Evolutionary conservation across 805 yeast species (phyloP), one percentile per base, ranked within the genome.

Genomic region (Yamadazyma phyllophila): DNA sequence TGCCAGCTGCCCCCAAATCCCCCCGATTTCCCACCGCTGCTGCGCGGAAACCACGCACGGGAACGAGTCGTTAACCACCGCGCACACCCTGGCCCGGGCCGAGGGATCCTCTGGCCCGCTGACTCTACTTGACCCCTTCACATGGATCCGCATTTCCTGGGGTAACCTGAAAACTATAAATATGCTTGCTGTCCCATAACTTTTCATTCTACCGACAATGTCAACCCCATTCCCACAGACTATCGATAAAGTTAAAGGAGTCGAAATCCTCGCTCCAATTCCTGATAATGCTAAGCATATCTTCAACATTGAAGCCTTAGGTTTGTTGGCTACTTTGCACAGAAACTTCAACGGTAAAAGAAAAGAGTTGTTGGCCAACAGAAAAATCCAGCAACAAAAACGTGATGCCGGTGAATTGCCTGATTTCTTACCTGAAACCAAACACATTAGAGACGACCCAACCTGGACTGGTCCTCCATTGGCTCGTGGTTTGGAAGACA

Each of bases 401-500:
- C 71, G 88, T 53, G 91, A 86, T 58, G 61, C 67, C 7, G 91
- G 90, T 39, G 66, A 71, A 35, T 69, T 75, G 52, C 78, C 88
- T 49, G 80, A 78, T 54, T 86, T 83, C 62, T 69, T 83, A 46
- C 78, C 79, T 24, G 91, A 83, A 61, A 85, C 91, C n/a, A 74
- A 68, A 45, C 66, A 72, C 61, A 83, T 86, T 57, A 77, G 94
- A 68, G 75, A 81, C 37, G 87, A 86, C 57, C 77, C 84, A 20
- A 78, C 80, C 32, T 86, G 94, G 94, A 79, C 76, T 53, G 91
- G 94, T 54, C 81, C 83, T 15, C 74, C 85, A 32, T 73, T 82
- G 42, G 90, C 88, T 33, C 83, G 83, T 34, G 89, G 90, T 41
- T 69, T 86, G 56, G 77, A 78, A 48, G 85, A 83, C 62, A 78